Evolutionary conservation across 2,329 filamentous ascomycete genomes (phyloP), one percentile per base, ranked within the genome.

Genomic region (Ophiostoma ulmi): DNA sequence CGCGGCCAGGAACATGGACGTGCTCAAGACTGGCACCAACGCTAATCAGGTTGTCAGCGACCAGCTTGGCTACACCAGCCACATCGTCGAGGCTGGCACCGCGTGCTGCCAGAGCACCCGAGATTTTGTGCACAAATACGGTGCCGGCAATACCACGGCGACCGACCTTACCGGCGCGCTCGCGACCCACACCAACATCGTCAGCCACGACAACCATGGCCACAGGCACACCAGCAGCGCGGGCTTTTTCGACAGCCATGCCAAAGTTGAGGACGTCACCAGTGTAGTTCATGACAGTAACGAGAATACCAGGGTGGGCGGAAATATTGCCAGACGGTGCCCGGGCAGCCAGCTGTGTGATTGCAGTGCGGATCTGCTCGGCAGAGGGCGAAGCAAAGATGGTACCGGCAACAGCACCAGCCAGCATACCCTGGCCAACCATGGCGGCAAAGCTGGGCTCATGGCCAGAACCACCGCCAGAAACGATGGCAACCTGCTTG

Each of bases 211-310:
- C 91, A 11, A 97, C 88, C 90, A 97, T 97, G 78, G 97, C 91
- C 0, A 92, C 91, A 22, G 88, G 81, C 35, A 93, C 80, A 0
- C 93, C 94, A 0, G 88, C 87, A 1, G 93, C 93, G 72, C 91
- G 90, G 20, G 93, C 93, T 82, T 97, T 97, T 80, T 97, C 94
- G 10, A 95, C 92, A 0, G 90, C 94, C 86, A 97, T 90, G 70
- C 93, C 94, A 78, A 97, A 97, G 81, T 97, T 96, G 75, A 97
- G 85, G 70, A 97, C 87, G 78, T 94, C 91, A 52, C 91, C 91
- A 1, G 93, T 97, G 80, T 97, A 97, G 79, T 97, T 97, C 92
- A 97, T 97, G 39, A 97, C 91, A 6, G 94, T 90, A n/a, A 97
- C 91, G 58, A 97, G 79, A 1, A 97, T 91, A 35, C 94, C 94